Percentiles rank a stretch among this genome's conserved stretches.
These are phyloP conservation scores for Monosporozyma yasuniensis DNA, from an alignment of 805 yeast species.

Conservation along the genomic window DNA sequence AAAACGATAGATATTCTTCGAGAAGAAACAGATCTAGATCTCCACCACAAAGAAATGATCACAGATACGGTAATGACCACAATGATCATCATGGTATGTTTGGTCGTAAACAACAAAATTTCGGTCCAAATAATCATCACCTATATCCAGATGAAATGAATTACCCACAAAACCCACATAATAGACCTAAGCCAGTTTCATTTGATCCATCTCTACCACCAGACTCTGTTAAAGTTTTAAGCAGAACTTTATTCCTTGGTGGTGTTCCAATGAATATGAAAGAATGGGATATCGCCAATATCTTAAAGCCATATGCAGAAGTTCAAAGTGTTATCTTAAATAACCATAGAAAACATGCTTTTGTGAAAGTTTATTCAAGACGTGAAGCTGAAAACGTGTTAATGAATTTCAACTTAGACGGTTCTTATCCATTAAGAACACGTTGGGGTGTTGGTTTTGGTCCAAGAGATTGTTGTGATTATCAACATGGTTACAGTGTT, in stretches of 20 bases:
- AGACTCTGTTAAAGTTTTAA: constrained; percentile 71
- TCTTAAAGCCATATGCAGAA: constrained; percentile 77
- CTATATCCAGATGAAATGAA: constrained; percentile 47
- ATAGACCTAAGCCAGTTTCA: constrained; percentile 63
- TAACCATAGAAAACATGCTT: constrained; percentile 88
- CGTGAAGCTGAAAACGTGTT: constrained; percentile 82
- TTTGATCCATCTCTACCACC: constrained; percentile 65
- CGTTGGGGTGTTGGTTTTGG: constrained; percentile 99
- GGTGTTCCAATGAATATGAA: constrained; percentile 83
- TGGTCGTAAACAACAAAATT: constrained; percentile 1
- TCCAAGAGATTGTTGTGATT: constrained; percentile 96
- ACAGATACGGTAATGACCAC: constrained; percentile 1
- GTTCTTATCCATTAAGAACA: constrained; percentile 59
- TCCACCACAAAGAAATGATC: constrained; percentile 26
- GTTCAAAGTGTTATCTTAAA: constrained; percentile 87
- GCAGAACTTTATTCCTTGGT: constrained; percentile 89
- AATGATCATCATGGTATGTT: constrained; percentile 3
- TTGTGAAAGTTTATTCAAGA: constrained; percentile 88
- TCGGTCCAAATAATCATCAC: constrained; percentile 27
- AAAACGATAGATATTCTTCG: constrained; percentile 21
- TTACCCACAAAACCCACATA: constrained; percentile 64
- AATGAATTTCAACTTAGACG: constrained; percentile 60
- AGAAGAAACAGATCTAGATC: constrained; percentile 47
- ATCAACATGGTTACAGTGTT: constrained; percentile 79
- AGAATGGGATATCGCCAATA: constrained; percentile 58